Evolutionary conservation across 345 rosid genomes (phyloP), one percentile per base, ranked within the genome.

Genomic region (Eucalyptus pauciflora): DNA sequence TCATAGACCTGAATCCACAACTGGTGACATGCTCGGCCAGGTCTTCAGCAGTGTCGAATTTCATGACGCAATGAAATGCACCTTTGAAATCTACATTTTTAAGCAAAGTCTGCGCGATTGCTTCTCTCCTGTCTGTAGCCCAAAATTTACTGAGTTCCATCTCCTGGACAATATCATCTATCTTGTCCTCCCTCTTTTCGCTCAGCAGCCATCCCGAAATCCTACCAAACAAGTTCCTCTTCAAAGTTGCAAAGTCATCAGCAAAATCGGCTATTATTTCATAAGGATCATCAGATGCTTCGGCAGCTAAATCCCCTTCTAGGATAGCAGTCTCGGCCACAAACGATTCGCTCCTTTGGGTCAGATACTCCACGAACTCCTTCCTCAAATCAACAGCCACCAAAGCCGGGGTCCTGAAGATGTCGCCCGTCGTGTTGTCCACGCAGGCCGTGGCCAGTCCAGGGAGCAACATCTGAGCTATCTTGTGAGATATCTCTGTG

Each of bases 131-230:
- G 62, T 95, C 96, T 3, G 90, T 88, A 67, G 88, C 87, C 99
- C 99, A 97, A 91, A 97, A 97, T 60, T 95, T 96, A 80, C 93
- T 96, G 60, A 92, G 87, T 91, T 96, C 98, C 98, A 97, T 94
- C 90, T 96, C 99, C 85, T 97, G 99, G 25, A 92, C 93, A 15
- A 96, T 94, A 88, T 97, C 99, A 91, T 97, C 99, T 3, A 96
- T 93, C 86, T 93, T 95, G 88, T 97, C 99, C 89, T 97, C 99
- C 87, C 99, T 94, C 89, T 92, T 94, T 45, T 97, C 99, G 52
- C 97, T 97, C 52, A 95, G 94, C 87, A 97, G 83, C 99, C 98
- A 96, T 54, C 96, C 97, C 0, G 99, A 96, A 86, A 97, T 97
- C 90, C 97, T 93, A 89, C 99, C 94, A 60, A 96, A 93, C 8